These are phyloP conservation scores for Aspergillus sp. DNA, from an alignment of 2,329 filamentous ascomycete genomes.

Conservation along the genomic window DNA sequence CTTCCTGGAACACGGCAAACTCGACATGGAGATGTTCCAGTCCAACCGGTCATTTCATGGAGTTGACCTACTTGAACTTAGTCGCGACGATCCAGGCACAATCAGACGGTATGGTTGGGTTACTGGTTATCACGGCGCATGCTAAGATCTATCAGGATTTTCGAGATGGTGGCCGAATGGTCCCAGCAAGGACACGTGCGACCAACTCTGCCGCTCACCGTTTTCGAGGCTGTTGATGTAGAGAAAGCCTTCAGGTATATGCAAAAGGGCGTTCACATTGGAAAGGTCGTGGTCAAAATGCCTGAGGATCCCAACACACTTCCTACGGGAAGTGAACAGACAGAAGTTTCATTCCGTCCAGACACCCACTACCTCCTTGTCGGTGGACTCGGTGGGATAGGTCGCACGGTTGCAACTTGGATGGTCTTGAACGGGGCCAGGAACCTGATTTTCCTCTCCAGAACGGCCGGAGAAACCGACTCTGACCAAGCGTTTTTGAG, in stretches of 20 bases:
- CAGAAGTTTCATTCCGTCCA: neutral
- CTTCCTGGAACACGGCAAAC: constrained; percentile 8
- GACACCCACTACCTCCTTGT: constrained; percentile 8
- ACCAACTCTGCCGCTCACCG: constrained; percentile 4
- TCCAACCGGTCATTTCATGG: constrained; percentile 8
- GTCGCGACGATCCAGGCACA: neutral
- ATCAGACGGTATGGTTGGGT: neutral
- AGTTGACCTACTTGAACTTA: constrained; percentile 6
- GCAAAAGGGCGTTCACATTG: constrained; percentile 10
- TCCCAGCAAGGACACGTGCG: constrained; percentile 4
- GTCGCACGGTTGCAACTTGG: constrained; percentile 6
- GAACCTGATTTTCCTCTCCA: constrained; percentile 7
- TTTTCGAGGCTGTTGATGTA: constrained; percentile 4
- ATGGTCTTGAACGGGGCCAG: constrained; percentile 10
- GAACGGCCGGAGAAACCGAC: constrained; percentile 1
- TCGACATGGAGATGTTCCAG: constrained; percentile 7
- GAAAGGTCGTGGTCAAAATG: constrained; percentile 8
- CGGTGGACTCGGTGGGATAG: constrained; percentile 10
- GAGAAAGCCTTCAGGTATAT: constrained; percentile 9
- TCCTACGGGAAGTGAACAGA: neutral
- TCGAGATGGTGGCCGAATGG: constrained; percentile 1
- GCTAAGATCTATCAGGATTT: neutral
- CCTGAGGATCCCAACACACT: neutral
- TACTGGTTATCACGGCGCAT: neutral
- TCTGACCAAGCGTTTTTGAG: constrained; percentile 3